Evolutionary conservation across 2,329 filamentous ascomycete genomes (phyloP), one percentile per base, ranked within the genome.

Genomic region (Stachybotrys chlorohalonatus): DNA sequence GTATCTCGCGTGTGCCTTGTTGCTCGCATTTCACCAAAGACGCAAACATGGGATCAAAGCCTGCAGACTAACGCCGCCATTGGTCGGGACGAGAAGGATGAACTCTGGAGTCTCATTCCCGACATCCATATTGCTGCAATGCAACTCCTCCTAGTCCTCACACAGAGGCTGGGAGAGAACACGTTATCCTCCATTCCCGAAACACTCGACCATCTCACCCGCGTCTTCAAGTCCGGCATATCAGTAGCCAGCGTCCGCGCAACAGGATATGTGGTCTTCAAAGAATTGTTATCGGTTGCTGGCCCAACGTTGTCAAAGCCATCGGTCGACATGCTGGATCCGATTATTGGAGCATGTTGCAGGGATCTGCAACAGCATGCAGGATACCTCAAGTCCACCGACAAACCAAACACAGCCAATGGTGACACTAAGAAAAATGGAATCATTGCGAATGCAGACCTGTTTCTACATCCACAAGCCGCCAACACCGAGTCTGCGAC

Each of bases 41-140:
- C 68, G 57, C 76, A 76, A 56, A 70, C 68, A 17, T 73, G 73
- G 60, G 73, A 79, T 57, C 75, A 75, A 59, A 75, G 73, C 2
- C 70, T 83, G n/a, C 81, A 85, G 57, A 76, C 85, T 56, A 92
- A 91, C 61, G 77, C 84, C 7, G 86, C 89, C 58, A 82, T 94
- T 58, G 80, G 84, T 36, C 82, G 87, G 57, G 89, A 95, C 52
- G 93, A 96, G 70, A 86, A 86, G 57, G 90, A 95, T 53, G 82
- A 85, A 49, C 77, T 96, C 4, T 92, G 88, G 82, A 74, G 80
- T 50, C 75, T 82, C 16, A 76, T 96, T 11, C 89, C 92, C 5
- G 76, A 80, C 9, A 81, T 96, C 46, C 90, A 96, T 64, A 70
- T 84, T 13, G 83, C 87, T 13, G 80, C 83, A n/a, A 72, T 95